Evolutionary conservation across 805 yeast genomes (phyloP).

Genomic region (Kodamaea fukazawae): DNA sequence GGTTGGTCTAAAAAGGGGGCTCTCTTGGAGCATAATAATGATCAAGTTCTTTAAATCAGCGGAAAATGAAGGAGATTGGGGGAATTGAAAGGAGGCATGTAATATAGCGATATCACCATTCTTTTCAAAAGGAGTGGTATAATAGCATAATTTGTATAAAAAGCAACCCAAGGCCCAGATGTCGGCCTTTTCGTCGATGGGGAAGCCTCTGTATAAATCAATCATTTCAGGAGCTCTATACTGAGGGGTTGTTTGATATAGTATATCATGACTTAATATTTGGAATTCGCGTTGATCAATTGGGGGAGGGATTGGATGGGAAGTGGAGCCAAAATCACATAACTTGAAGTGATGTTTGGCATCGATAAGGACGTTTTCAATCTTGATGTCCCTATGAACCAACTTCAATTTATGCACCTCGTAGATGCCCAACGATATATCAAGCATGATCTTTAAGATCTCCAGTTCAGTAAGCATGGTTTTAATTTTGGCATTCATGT

Average conservation of each 20-base stretch:
- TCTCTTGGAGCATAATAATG: constrained; percentile 75
- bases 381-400: constrained; percentile 90
- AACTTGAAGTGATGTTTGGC: constrained; percentile 67
- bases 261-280: constrained; percentile 75
- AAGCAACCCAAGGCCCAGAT: constrained; percentile 97
- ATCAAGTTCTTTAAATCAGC: constrained; percentile 72
- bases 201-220: constrained; percentile 75
- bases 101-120: constrained; percentile 83
- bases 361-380: constrained; percentile 88
- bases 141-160: constrained; percentile 84
- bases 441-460: constrained; percentile 79
- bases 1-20: constrained; percentile 81
- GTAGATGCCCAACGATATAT: constrained; percentile 73
- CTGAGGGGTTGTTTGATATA: constrained; percentile 92
- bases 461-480: constrained; percentile 76
- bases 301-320: constrained; percentile 69
- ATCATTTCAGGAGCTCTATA: constrained; percentile 96
- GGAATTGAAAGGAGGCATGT: constrained; percentile 79
- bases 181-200: constrained; percentile 89
- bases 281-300: constrained; percentile 70
- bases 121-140: constrained; percentile 92
- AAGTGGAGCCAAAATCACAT: constrained; percentile 92
- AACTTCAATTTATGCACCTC: constrained; percentile 80
- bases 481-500: constrained; percentile 81
- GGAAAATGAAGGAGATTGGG: constrained; percentile 65